Conservation (phyloP, 129 eudicot genomes). For the Pseudognaphalium luteoalbum region DNA sequence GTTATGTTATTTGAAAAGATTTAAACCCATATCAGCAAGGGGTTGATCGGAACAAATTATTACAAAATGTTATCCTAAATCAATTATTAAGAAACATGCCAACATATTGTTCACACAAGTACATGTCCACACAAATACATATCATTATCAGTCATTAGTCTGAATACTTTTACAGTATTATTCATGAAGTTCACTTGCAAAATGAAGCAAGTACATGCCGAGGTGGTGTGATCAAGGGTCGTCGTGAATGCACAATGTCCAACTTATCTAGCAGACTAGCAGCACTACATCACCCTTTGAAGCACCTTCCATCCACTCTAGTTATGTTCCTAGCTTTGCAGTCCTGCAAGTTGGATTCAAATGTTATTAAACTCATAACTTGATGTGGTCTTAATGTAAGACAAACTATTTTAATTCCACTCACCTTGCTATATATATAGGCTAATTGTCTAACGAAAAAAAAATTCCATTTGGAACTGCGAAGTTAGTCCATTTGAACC, state of each 20-base stretch:
- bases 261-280: conserved; percentile 17
- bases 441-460: background rate
- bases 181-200: conserved; percentile 14
- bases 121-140: too few relatives aligned
- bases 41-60: background rate
- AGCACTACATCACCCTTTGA: too few relatives aligned
- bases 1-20: too few relatives aligned
- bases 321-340: conserved; percentile 32
- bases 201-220: conserved; percentile 29
- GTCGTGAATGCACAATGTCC: conserved; percentile 14
- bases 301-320: conserved; percentile 34
- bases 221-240: conserved; percentile 29
- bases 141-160: too few relatives aligned
- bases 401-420: background rate
- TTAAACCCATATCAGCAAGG: too few relatives aligned
- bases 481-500: background rate
- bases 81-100: background rate
- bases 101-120: too few relatives aligned
- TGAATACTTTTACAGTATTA: conserved; percentile 14
- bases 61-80: background rate
- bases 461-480: background rate
- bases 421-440: background rate
- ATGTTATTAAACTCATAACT: background rate
- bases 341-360: conserved; percentile 26
- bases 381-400: background rate